Evolutionary conservation across 2,329 filamentous ascomycete genomes (phyloP).

Genomic region (Alternaria solani): DNA sequence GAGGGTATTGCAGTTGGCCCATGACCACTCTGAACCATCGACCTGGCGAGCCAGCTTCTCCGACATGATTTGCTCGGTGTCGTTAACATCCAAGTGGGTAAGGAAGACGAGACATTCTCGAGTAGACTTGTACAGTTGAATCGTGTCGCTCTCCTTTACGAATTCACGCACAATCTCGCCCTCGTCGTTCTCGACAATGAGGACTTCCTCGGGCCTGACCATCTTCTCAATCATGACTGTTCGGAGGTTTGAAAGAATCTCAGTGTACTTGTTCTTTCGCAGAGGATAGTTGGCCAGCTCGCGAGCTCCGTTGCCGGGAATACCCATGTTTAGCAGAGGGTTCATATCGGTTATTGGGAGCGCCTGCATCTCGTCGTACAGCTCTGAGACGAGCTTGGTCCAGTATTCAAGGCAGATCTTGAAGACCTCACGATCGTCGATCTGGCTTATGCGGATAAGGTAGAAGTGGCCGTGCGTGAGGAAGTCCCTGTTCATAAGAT

Average conservation of each 20-base stretch:
- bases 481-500: conserved; percentile 92
- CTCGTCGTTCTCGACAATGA: conserved; percentile 99
- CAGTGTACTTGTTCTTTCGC: conserved; percentile 96
- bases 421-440: conserved; percentile 98
- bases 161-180: conserved; percentile 99
- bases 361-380: conserved; percentile 99
- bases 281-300: conserved; percentile 93
- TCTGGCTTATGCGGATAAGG: conserved; percentile 96
- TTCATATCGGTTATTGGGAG: conserved; percentile 93
- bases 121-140: conserved; percentile 99
- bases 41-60: conserved; percentile 97
- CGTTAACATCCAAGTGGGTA: conserved; percentile 95
- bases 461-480: conserved; percentile 97
- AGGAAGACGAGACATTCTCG: conserved; percentile 96
- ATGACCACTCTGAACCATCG: conserved; percentile 96
- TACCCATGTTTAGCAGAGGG: conserved; percentile 81
- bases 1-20: conserved; percentile 99
- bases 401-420: conserved; percentile 99
- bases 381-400: conserved; percentile 96
- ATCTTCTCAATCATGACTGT: conserved; percentile 99
- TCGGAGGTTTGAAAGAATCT: conserved; percentile 90
- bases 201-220: conserved; percentile 95
- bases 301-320: conserved; percentile 80
- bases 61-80: conserved; percentile 99
- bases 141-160: conserved; percentile 98